These are phyloP conservation scores for Hemisphaericaspora subhashii DNA, from an alignment of 1,139 yeast genomes.

Conservation along the genomic window DNA sequence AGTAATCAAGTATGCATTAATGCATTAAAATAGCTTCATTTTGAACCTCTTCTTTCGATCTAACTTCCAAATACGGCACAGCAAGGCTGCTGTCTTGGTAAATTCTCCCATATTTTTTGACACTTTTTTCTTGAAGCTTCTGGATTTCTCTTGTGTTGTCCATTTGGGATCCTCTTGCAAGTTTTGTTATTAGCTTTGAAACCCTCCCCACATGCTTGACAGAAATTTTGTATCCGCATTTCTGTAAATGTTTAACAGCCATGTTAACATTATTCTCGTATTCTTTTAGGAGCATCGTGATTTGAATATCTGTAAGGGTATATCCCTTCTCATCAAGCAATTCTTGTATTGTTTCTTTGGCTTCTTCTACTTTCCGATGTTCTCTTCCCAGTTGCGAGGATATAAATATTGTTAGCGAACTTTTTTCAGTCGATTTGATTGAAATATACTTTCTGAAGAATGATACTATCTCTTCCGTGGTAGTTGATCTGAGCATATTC, in stretches of 20 bases:
- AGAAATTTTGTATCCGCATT: conserved; percentile 4
- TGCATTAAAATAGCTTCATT: background rate
- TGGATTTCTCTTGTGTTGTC: background rate
- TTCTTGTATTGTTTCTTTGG: conserved; percentile 4
- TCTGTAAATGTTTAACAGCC: conserved; percentile 5
- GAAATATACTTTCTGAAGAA: conserved; percentile 38
- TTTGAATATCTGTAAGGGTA: conserved; percentile 9
- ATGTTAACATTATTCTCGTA: conserved; percentile 5
- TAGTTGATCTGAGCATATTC: conserved; percentile 22
- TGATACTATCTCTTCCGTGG: conserved; percentile 25
- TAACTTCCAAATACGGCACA: conserved; percentile 1
- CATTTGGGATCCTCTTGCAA: background rate
- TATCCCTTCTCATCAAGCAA: conserved; percentile 7
- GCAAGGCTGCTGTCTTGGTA: background rate
- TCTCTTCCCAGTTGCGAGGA: conserved; percentile 9
- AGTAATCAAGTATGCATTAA: too few species aligned
- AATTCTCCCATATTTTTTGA: conserved; percentile 1
- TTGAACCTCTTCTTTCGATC: background rate
- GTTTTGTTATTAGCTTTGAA: background rate
- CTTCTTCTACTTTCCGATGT: conserved; percentile 4
- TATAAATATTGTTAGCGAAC: conserved; percentile 21
- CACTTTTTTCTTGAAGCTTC: conserved; percentile 9
- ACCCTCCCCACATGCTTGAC: background rate
- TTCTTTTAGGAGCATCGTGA: conserved; percentile 7
- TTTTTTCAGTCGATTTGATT: conserved; percentile 32